Percentiles rank a stretch among this genome's conserved stretches.
These are phyloP conservation scores for Nitzschia sp. DNA, from an alignment of 108 stramenopile genomes.

Conservation along the genomic window DNA sequence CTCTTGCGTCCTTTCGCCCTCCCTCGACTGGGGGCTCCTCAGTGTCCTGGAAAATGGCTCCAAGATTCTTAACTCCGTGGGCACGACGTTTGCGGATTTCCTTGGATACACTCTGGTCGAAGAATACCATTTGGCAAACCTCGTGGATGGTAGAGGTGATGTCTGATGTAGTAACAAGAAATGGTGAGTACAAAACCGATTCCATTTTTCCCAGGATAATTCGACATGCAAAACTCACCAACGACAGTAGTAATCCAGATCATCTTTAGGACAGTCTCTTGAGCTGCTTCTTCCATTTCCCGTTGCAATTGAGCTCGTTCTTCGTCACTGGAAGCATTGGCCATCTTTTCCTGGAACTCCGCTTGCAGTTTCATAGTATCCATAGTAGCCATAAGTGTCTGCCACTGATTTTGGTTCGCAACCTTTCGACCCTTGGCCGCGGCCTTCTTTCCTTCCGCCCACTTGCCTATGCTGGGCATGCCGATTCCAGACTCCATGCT, in stretches of 20 bases:
- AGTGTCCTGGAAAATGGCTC: constrained; percentile 59
- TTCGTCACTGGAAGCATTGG: constrained; percentile 53
- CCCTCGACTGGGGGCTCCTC: constrained; percentile 25
- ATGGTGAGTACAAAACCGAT: background rate
- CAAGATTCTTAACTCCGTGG: constrained; percentile 53
- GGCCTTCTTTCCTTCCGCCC: constrained; percentile 62
- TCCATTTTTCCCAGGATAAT: background rate
- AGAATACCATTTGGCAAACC: constrained; percentile 65
- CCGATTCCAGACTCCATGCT: constrained; percentile 68
- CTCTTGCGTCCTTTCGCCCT: constrained; percentile 46
- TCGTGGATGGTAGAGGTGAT: constrained; percentile 72
- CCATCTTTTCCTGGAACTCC: constrained; percentile 52
- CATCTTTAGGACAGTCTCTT: constrained; percentile 41
- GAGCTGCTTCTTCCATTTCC: constrained; percentile 51
- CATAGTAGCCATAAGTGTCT: constrained; percentile 47
- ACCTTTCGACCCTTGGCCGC: constrained; percentile 35
- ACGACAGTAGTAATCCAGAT: constrained; percentile 73
- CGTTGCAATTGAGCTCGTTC: constrained; percentile 41
- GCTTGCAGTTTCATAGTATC: constrained; percentile 49
- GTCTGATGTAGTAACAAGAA: constrained; percentile 21
- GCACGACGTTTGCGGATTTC: constrained; percentile 58
- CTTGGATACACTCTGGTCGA: constrained; percentile 63
- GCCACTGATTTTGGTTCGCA: constrained; percentile 42
- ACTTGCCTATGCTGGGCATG: constrained; percentile 63
- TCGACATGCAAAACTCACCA: constrained; percentile 3